Base-by-base conservation (phyloP, 805 yeast species). In the Yamadazyma takamatsuzukensis region DNA sequence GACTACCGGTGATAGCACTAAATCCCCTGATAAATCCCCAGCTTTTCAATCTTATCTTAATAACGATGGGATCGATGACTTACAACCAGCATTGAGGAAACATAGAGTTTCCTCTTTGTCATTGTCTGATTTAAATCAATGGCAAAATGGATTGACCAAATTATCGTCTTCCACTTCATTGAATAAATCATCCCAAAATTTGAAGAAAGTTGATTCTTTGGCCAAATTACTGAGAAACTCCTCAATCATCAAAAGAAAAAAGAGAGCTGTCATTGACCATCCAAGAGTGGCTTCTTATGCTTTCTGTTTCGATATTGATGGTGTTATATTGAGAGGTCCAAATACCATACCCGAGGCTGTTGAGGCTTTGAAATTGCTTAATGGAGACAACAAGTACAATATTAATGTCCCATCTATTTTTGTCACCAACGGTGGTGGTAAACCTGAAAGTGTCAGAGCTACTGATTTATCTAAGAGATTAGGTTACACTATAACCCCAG, bases 401-500 rank as follows among this genome's bases (percentile, higher is more conserved):
- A 80, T 87, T 48, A 77, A 72, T 41, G 88, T 83, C 12, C 95
- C 95, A 6, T 84, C 83, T 53, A 80, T 83, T 37, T 80, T 82
- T 53, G 88, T 87, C 41, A 87, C 96, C 38, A 87, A 87, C 56
- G 96, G 96, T 46, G 95, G 96, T 45, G 96, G 96, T 31, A 76
- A 83, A 50, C 81, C 86, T 6, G 96, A 87, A 56, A 53, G 64
- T 35, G 79, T 74, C 7, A 70, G 96, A 46, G 83, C 90, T 30
- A 72, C 70, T 35, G 93, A 85, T 44, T 68, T 87, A 49, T 66
- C 80, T 26, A 67, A 70, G 36, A 64, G 86, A 43, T 68, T 87
- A 41, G 74, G 69, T 14, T 60, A 75, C 24, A 72, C 72, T 24
- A 76, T 87, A 38, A 73, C 80, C 9, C 77, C 78, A 27, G 86